Evolutionary conservation across 768 basidiomycete species (phyloP).

Genomic region (Panaeolus cyanescens): DNA sequence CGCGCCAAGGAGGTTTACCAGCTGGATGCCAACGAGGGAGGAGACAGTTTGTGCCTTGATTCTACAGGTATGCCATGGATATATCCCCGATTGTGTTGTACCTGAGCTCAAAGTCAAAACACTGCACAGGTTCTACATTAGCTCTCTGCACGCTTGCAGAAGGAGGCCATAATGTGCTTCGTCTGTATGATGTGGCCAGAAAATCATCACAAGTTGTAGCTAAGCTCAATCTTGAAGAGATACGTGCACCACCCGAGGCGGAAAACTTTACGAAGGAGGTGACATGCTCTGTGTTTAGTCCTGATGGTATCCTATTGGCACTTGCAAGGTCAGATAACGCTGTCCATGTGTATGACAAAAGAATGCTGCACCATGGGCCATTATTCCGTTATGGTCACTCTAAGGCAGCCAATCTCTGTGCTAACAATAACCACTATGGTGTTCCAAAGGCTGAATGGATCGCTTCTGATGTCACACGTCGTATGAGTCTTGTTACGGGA

Average conservation of each 20-base stretch:
- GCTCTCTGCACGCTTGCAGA: slow-evolving; percentile 34
- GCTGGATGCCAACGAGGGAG: slow-evolving; percentile 51
- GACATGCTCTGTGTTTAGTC: slow-evolving; percentile 53
- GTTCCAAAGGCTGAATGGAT: slow-evolving; percentile 58
- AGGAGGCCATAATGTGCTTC: slow-evolving; percentile 35
- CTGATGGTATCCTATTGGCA: slow-evolving; percentile 63
- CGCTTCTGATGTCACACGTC: slow-evolving; percentile 33
- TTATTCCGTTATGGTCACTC: slow-evolving; percentile 52
- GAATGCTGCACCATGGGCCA: slow-evolving; percentile 47
- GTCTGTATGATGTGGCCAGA: slow-evolving; percentile 54
- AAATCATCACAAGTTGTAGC: slow-evolving; percentile 26
- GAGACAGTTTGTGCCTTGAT: slow-evolving; percentile 52
- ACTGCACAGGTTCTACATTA: slow-evolving; percentile 28
- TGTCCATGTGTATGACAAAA: slow-evolving; percentile 63
- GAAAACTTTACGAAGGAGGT: slow-evolving; percentile 41
- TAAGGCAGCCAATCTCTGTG: slow-evolving; percentile 32
- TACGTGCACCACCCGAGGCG: slow-evolving; percentile 30
- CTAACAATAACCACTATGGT: slow-evolving; percentile 41
- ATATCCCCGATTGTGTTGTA: neutral
- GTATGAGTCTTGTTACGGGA: slow-evolving; percentile 55
- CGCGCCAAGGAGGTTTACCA: slow-evolving; percentile 22
- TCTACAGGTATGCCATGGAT: slow-evolving; percentile 37
- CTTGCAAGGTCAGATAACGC: slow-evolving; percentile 60
- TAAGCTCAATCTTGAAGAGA: slow-evolving; percentile 25
- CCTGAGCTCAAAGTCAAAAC: slow-evolving; percentile 1